Evolutionary conservation across 768 basidiomycete genomes (phyloP).

Genomic region (Phylloporus arenicola): DNA sequence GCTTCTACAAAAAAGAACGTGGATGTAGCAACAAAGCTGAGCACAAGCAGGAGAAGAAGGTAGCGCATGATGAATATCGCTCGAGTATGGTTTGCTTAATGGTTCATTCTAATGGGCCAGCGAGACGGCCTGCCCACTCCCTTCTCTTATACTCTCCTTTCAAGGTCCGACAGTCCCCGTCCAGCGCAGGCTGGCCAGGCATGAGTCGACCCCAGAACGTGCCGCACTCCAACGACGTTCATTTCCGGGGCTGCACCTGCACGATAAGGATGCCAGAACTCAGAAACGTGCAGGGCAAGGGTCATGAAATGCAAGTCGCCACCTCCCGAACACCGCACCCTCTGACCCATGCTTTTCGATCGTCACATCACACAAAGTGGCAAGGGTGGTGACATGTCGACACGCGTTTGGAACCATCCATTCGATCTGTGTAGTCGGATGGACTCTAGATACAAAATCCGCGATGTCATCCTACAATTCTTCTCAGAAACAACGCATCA

Average conservation of each 20-base stretch:
- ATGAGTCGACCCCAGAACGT: conserved; percentile 26
- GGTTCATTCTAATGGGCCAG: conserved; percentile 28
- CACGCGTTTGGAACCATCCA: background rate
- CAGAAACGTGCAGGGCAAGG: background rate
- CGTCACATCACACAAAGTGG: conserved; percentile 3
- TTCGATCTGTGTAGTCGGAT: background rate
- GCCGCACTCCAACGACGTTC: conserved; percentile 7
- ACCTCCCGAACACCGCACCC: background rate
- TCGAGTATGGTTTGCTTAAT: conserved; percentile 14
- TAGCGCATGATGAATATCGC: conserved; percentile 18
- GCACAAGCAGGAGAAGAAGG: conserved; percentile 26
- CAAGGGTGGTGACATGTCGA: background rate
- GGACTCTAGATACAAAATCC: conserved; percentile 16
- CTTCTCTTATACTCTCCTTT: conserved; percentile 24
- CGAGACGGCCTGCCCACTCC: background rate
- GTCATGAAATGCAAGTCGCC: conserved; percentile 16
- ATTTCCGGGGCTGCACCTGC: conserved; percentile 17
- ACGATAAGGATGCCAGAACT: conserved; percentile 4
- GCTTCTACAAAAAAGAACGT: conserved; percentile 29
- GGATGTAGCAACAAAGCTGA: conserved; percentile 25
- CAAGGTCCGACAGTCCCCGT: conserved; percentile 15
- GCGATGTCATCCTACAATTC: conserved; percentile 6
- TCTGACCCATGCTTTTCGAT: conserved; percentile 3
- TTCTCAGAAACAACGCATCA: conserved; percentile 9
- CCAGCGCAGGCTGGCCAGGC: conserved; percentile 4